Conservation (phyloP, 1,284 basidiomycete genomes). For the Tranzscheliella williamsii region DNA sequence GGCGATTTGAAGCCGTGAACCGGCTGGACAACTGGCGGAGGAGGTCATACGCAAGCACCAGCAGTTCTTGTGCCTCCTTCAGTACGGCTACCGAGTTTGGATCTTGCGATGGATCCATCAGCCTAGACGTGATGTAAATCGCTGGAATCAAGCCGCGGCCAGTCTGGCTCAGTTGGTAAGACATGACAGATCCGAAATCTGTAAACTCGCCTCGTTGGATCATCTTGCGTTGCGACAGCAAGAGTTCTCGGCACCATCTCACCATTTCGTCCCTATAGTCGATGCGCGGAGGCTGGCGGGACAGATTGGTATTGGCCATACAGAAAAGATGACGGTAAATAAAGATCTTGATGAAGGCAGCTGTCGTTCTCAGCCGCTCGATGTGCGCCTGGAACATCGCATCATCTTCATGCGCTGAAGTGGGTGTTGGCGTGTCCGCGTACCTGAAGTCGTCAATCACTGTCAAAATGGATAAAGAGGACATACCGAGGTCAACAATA, state of each 20-base stretch:
- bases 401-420: conserved; percentile 32
- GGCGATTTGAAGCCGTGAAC: conserved; percentile 32
- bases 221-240: conserved; percentile 41
- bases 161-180: conserved; percentile 36
- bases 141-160: conserved; percentile 36
- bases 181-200: conserved; percentile 42
- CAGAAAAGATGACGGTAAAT: conserved; percentile 33
- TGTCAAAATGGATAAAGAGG: no score
- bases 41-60: conserved; percentile 37
- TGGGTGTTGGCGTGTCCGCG: conserved; percentile 29
- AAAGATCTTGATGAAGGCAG: conserved; percentile 41
- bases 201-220: conserved; percentile 35
- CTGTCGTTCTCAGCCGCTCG: conserved; percentile 32
- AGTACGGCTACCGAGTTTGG: conserved; percentile 18
- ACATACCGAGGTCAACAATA: no score
- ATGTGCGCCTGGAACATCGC: conserved; percentile 32
- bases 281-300: conserved; percentile 26
- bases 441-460: conserved; percentile 29
- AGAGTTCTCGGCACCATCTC: conserved; percentile 37
- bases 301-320: conserved; percentile 22
- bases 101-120: conserved; percentile 34
- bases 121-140: conserved; percentile 34
- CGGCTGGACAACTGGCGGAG: conserved; percentile 21
- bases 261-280: conserved; percentile 42
- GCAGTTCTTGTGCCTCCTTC: conserved; percentile 34